These are phyloP conservation scores for Capronia epimyces DNA, from an alignment of 2,329 filamentous ascomycete species.

Conservation along the genomic window DNA sequence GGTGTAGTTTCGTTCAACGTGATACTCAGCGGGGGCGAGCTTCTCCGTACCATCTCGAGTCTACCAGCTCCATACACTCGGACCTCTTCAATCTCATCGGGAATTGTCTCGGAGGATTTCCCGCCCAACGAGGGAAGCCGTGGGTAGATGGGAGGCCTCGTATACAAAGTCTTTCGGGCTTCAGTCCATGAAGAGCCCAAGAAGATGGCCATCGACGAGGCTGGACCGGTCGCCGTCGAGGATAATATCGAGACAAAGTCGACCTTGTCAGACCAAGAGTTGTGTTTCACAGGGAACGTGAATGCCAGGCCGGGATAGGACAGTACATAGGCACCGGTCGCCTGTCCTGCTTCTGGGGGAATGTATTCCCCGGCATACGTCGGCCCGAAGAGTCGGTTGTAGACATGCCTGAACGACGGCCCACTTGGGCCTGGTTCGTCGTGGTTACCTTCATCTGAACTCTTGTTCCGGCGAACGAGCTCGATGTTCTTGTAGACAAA, in stretches of 20 bases:
- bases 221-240: constrained; percentile 67
- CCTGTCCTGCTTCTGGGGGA: constrained; percentile 51
- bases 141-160: constrained; percentile 65
- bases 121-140: constrained; percentile 64
- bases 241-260: constrained; percentile 85
- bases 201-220: constrained; percentile 85
- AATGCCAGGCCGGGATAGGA: constrained; percentile 95
- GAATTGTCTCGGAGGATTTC: constrained; percentile 70
- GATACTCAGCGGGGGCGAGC: constrained; percentile 63
- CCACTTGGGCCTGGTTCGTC: constrained; percentile 45
- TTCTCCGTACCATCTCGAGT: constrained; percentile 70
- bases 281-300: constrained; percentile 71
- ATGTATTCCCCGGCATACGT: constrained; percentile 93
- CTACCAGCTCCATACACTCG: constrained; percentile 71
- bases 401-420: constrained; percentile 81
- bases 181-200: constrained; percentile 86
- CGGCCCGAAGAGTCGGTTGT: constrained; percentile 86
- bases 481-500: constrained; percentile 79
- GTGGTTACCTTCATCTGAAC: constrained; percentile 39
- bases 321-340: constrained; percentile 73
- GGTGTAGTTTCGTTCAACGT: constrained; percentile 79
- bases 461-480: constrained; percentile 56
- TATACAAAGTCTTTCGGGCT: constrained; percentile 70
- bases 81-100: constrained; percentile 81
- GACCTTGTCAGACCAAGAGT: constrained; percentile 64